Evolutionary conservation across 306 rosid genomes (phyloP).

Genomic region (Vigna hirtella): DNA sequence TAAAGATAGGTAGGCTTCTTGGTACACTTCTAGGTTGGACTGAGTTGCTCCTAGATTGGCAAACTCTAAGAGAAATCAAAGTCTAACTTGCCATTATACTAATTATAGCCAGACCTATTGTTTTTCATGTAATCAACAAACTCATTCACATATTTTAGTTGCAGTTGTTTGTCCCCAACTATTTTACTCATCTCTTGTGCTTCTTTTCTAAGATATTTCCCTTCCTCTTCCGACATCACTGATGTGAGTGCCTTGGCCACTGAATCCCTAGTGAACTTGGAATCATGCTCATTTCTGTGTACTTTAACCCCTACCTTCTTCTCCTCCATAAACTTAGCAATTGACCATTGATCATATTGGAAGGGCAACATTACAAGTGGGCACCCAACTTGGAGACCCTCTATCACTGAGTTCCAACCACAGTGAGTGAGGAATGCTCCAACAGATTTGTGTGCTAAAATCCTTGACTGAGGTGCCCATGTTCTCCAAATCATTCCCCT

Average conservation of each 20-base stretch:
- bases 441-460: not conserved
- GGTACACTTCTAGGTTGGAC: too few species aligned
- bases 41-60: too few species aligned
- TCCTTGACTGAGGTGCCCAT: not conserved
- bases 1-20: too few species aligned
- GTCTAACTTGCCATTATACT: too few species aligned
- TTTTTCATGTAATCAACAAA: not conserved
- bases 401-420: not conserved
- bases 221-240: not conserved
- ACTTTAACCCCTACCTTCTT: not conserved
- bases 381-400: not conserved
- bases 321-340: not conserved
- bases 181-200: not conserved
- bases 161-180: not conserved
- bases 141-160: not conserved
- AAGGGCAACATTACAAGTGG: conserved; percentile 6
- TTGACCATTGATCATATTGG: not conserved
- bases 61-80: too few species aligned
- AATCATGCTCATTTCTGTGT: not conserved
- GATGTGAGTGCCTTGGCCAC: not conserved
- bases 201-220: not conserved
- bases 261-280: too few species aligned
- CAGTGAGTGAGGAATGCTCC: not conserved
- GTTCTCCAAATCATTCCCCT: not conserved
- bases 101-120: not conserved